Base-by-base conservation (phyloP, 2,329 filamentous ascomycete species). In the Penicillium thymicola region DNA sequence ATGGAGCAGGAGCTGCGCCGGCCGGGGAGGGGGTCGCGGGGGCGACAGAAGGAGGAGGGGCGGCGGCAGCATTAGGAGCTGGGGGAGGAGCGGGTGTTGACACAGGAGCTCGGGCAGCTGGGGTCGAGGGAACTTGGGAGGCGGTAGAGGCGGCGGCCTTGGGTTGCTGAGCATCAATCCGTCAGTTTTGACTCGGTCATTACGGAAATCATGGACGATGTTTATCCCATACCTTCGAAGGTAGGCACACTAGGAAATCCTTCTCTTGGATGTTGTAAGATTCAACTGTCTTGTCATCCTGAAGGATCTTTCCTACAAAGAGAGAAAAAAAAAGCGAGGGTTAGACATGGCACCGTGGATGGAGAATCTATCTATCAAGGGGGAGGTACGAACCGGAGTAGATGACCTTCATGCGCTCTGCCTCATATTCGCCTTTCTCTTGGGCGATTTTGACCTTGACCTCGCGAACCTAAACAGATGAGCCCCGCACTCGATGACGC, bases 231-330 rank as follows among this genome's bases (percentile, higher is more conserved):
- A 96, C 92, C 89, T 97, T 97, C 73, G 90, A 91, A 68, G 96
- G 88, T 87, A 99, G 96, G 80, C 94, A 99, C 59, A 99, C 94
- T 69, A 99, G 92, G 75, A 97, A 99, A 37, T 94, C 94, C 83
- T 97, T 99, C 84, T 97, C 94, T 78, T 99, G 93, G 62, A 99
- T 97, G 78, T 91, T 96, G 81, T 97, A 97, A 40, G 90, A 92
- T 76, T 92, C 91, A 67, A 99, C 89, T 2, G 92, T 96, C 72
- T 97, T 94, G 60, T 92, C 91, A 88, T 99, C 93, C 78, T 97
- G 93, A 64, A 99, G 81, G 68, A 99, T 97, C 82, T 99, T 99
- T 80, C 94, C 92, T 97, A 67, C 55, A 49, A 21, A 21, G 30
- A 34, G 42, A 37, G 44, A 49, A 60, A 49, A 21, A 47, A 51